Evolutionary conservation across 306 rosid species (phyloP), one percentile per base, ranked within the genome.

Genomic region (Fagus sylvatica): DNA sequence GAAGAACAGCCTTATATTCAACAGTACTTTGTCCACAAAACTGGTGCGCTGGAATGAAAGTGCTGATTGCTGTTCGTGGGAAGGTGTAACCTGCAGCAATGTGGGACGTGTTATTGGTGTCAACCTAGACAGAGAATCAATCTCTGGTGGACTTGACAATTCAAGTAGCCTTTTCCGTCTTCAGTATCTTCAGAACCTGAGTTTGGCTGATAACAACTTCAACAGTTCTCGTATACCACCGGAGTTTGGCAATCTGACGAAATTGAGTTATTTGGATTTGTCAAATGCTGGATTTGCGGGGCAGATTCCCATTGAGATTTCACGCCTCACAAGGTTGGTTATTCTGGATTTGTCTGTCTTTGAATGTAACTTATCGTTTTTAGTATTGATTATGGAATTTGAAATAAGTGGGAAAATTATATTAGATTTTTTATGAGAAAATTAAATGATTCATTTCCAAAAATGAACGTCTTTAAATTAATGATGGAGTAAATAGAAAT

Each of bases 271-370:
- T 42, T 56, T 89, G 56, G 80, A 82, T 53, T 70, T 89, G 41
- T 80, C 88, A 28, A 0, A 39, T 39, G 74, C 90, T 57, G 46
- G 76, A 36, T 80, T 86, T 75, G 2, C 0, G 46, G 90, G 78
- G 32, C 87, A 82, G 51, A 82, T 88, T 49, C 90, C 90, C 0
- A 16, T 43, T 1, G 90, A 78, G 69, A 79, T 89, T 68, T 85
- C 86, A 17, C 83, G 22, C n/a, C 67, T 89, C 55, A 84, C 83
- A 41, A 80, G n/a, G n/a, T n/a, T n/a, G n/a, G n/a, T n/a, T n/a
- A n/a, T n/a, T n/a, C n/a, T n/a, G n/a, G n/a, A n/a, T n/a, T n/a
- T n/a, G n/a, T n/a, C n/a, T n/a, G n/a, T n/a, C n/a, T n/a, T n/a
- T n/a, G n/a, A n/a, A n/a, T n/a, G n/a, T n/a, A n/a, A n/a, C n/a